Percentiles rank a stretch among this genome's conserved stretches.
Conservation (phyloP, 1,284 basidiomycete species). For the Trichosporon faecale region DNA sequence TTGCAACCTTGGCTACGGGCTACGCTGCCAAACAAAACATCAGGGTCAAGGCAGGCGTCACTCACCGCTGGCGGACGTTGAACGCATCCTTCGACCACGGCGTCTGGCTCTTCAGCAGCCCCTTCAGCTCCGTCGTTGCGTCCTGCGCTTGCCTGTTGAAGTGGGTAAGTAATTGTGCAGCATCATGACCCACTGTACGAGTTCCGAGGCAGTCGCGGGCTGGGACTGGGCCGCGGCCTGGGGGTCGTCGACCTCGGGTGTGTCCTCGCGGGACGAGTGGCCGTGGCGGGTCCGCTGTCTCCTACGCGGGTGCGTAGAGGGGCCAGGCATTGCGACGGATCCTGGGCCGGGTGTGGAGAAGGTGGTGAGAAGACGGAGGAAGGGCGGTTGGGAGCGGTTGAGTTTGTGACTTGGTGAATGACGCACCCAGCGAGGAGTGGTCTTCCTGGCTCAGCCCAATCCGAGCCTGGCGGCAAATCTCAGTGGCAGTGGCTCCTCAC, state of each 20-base stretch:
- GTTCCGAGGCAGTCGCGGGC: neutral
- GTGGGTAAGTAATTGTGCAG: neutral
- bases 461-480: constrained; percentile 1
- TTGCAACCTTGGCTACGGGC: neutral
- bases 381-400: neutral
- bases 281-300: constrained; percentile 7
- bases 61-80: constrained; percentile 76
- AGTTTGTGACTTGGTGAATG: constrained; percentile 1
- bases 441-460: neutral
- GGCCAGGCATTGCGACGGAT: constrained; percentile 2
- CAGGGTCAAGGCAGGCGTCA: constrained; percentile 1
- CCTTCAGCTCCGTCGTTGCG: constrained; percentile 39
- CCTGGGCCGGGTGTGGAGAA: neutral
- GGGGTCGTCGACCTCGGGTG: constrained; percentile 7
- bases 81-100: constrained; percentile 82
- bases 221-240: neutral
- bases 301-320: constrained; percentile 9
- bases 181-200: neutral
- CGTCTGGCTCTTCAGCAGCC: constrained; percentile 61
- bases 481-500: constrained; percentile 3
- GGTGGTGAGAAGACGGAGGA: neutral
- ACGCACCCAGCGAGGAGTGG: neutral
- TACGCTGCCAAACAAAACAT: neutral
- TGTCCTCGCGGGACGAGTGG: constrained; percentile 9
- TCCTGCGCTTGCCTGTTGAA: constrained; percentile 25